Evolutionary conservation across 441 rosid species (phyloP), one percentile per base, ranked within the genome.

Genomic region (California macrophylla): DNA sequence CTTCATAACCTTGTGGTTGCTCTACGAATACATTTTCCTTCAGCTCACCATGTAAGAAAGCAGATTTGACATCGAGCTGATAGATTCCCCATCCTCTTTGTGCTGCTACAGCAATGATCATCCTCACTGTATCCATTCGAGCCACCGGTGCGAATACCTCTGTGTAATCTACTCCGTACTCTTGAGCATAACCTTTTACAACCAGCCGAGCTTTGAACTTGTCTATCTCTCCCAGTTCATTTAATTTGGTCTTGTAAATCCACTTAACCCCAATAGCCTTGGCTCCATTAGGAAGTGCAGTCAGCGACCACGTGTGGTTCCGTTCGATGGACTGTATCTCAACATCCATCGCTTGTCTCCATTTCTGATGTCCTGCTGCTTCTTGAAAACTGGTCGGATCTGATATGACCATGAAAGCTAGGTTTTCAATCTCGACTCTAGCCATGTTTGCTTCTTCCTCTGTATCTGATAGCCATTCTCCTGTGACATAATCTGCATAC

Each of bases 1-100:
- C 6, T 2, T n/a, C 60, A 52, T 0, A 52, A 36, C 56, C 34
- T 2, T 15, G 18, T 3, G 16, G 30, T 4, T 38, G 18, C 8
- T 16, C 8, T 6, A 9, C 2, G 12, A 36, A 32, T 5, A 52
- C 60, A 2, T 32, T 12, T 10, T 67, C n/a, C 21, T 67, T 9
- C 8, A 66, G 21, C 18, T 66, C 54, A 2, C 29, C 29, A 24
- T 66, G 4, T 3, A 66, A n/a, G 21, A 66, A 66, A 13, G 54
- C 47, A 2, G 38, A 66, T 20, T 66, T 66, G 24, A 66, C n/a
- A n/a, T 66, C 69, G 3, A 66, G 32, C 6, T 66, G 54, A 1
- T 30, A 21, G 15, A 66, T 0, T 15, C 7, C 28, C 54, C 47
- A 66, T 6, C 4, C 3, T 15, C 3, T 8, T 36, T 66, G 50